Conservation (phyloP, 352 stramenopile genomes). For the Phytophthora fragariae region DNA sequence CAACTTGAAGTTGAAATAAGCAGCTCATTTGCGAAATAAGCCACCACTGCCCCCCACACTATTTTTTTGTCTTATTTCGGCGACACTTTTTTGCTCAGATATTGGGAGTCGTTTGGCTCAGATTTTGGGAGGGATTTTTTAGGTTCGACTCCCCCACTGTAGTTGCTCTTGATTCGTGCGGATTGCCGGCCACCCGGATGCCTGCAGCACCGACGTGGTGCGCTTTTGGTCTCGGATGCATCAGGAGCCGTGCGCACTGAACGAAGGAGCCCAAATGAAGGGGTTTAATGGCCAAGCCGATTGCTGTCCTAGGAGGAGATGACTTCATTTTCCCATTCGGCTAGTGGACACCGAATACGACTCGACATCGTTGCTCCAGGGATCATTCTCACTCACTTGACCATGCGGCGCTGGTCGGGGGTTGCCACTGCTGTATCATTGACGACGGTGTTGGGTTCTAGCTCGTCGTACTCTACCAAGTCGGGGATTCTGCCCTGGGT, state of each 20-base stretch:
- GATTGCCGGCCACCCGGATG: slow-evolving; percentile 3
- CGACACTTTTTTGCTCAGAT: too few species aligned
- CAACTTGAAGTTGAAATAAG: too few species aligned
- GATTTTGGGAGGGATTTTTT: too few species aligned
- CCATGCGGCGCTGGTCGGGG: slow-evolving; percentile 1
- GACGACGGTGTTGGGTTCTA: slow-evolving; percentile 1
- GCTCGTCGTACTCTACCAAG: slow-evolving; percentile 36
- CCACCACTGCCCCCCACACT: too few species aligned
- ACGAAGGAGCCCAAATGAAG: slow-evolving; percentile 30
- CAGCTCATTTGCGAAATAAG: too few species aligned
- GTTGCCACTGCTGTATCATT: background rate
- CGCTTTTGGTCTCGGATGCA: background rate
- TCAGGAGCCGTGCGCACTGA: slow-evolving; percentile 1
- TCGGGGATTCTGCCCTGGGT: slow-evolving; percentile 32
- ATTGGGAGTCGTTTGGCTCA: too few species aligned
- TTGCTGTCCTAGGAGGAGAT: background rate
- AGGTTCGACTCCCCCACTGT: too few species aligned
- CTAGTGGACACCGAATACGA: slow-evolving; percentile 18
- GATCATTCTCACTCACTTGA: background rate
- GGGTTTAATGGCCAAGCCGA: background rate
- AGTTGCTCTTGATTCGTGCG: background rate
- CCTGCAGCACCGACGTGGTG: background rate
- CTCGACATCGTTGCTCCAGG: background rate
- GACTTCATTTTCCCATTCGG: slow-evolving; percentile 21
- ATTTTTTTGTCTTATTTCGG: too few species aligned